These are phyloP conservation scores for Aureobasidium melanogenum DNA, from an alignment of 2,329 filamentous ascomycete genomes.

Conservation along the genomic window DNA sequence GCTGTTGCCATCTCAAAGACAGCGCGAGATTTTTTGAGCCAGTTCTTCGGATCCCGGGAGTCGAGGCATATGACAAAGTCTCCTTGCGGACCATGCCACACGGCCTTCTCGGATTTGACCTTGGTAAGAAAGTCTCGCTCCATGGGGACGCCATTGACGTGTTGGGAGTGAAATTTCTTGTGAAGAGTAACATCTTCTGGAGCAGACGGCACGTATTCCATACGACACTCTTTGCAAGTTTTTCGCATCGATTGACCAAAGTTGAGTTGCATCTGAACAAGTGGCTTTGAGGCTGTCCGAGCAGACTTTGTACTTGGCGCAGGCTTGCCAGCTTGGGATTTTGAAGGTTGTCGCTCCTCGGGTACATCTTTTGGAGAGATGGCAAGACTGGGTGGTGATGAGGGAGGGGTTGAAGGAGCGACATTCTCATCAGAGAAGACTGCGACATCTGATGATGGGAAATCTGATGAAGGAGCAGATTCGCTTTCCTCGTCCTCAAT, in stretches of 20 bases:
- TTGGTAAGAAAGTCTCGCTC: constrained; percentile 48
- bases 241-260: constrained; percentile 47
- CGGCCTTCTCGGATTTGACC: constrained; percentile 8
- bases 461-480: constrained; percentile 1
- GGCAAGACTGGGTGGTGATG: constrained; percentile 37
- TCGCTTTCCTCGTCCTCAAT: background rate
- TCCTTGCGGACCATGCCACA: constrained; percentile 19
- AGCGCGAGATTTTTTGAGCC: constrained; percentile 46
- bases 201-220: constrained; percentile 58
- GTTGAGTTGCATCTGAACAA: constrained; percentile 55
- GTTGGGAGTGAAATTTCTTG: constrained; percentile 55
- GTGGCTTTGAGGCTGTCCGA: constrained; percentile 19
- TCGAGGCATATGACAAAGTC: constrained; percentile 51
- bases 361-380: constrained; percentile 17
- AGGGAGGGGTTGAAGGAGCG: constrained; percentile 39
- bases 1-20: constrained; percentile 52
- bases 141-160: constrained; percentile 52
- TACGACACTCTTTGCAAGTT: constrained; percentile 52
- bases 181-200: constrained; percentile 54
- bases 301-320: background rate
- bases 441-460: constrained; percentile 16
- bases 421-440: constrained; percentile 20
- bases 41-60: constrained; percentile 38
- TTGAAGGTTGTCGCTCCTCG: constrained; percentile 21
- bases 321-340: background rate